Conservation (phyloP, 2,329 filamentous ascomycete genomes). For the Calonectria leucothoes region DNA sequence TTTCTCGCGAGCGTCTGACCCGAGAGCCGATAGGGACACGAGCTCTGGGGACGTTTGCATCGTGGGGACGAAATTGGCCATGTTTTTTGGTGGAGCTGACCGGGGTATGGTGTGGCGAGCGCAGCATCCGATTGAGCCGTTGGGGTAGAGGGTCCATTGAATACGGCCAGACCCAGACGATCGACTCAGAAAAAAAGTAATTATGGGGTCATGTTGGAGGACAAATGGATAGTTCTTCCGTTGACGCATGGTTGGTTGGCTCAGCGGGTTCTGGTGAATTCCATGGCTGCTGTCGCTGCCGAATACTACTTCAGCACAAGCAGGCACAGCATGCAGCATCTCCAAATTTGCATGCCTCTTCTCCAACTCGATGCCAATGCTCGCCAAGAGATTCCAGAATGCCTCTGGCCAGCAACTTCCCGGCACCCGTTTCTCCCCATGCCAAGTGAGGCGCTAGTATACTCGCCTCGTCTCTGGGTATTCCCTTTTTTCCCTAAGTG, state of each 20-base stretch:
- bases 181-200: not conserved
- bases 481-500: not conserved
- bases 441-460: not conserved
- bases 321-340: not conserved
- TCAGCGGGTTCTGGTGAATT: not conserved
- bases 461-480: not conserved
- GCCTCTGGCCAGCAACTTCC: not conserved
- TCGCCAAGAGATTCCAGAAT: not conserved
- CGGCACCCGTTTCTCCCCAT: not conserved
- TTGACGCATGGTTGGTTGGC: not conserved
- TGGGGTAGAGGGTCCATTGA: not conserved
- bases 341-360: not conserved
- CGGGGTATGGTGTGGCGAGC: not conserved
- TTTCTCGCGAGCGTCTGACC: slow-evolving; percentile 16
- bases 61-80: not conserved
- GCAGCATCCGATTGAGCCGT: not conserved
- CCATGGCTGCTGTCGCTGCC: not conserved
- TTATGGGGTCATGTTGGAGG: not conserved
- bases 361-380: not conserved
- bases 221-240: not conserved
- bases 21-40: slow-evolving; percentile 3
- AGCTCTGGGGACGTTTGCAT: not conserved
- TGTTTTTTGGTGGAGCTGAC: slow-evolving; percentile 4
- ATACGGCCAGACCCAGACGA: not conserved
- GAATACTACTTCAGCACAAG: not conserved